Conservation (phyloP, 164 flowering plant genomes). For the Nelumbo lutea region DNA sequence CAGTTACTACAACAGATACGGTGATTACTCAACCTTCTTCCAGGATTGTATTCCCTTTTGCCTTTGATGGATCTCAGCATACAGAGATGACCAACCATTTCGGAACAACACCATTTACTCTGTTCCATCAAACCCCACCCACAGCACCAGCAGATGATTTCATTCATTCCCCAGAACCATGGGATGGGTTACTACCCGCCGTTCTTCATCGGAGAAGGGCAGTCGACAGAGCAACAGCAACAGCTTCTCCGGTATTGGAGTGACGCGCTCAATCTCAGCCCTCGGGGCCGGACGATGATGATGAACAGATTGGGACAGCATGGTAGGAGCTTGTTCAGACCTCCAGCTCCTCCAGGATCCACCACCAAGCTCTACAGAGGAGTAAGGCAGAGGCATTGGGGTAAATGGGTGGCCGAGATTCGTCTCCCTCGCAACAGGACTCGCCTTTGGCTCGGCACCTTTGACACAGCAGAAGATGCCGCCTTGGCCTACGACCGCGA, state of each 20-base stretch:
- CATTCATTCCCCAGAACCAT: slow-evolving; percentile 40
- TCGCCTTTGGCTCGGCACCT: slow-evolving; percentile 96
- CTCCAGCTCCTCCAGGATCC: slow-evolving; percentile 28
- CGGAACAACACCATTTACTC: slow-evolving; percentile 15
- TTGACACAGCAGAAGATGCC: slow-evolving; percentile 93
- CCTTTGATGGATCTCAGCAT: slow-evolving; percentile 41
- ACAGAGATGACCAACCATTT: slow-evolving; percentile 20
- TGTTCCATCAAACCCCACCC: slow-evolving; percentile 7
- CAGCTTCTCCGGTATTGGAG: slow-evolving; percentile 68
- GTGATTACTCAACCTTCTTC: slow-evolving; percentile 20
- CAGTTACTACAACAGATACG: too few species aligned
- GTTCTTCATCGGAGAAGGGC: slow-evolving; percentile 20
- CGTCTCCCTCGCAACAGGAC: slow-evolving; percentile 84
- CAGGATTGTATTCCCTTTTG: slow-evolving; percentile 51
- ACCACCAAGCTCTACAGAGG: slow-evolving; percentile 86
- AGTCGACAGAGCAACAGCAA: slow-evolving; percentile 40
- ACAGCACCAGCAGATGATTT: slow-evolving; percentile 64
- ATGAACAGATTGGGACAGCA: slow-evolving; percentile 50
- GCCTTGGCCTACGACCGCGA: slow-evolving; percentile 92
- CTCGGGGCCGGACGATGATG: slow-evolving; percentile 73
- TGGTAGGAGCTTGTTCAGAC: slow-evolving; percentile 31
- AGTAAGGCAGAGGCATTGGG: slow-evolving; percentile 96
- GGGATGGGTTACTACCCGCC: slow-evolving; percentile 19
- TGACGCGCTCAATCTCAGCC: slow-evolving; percentile 62
- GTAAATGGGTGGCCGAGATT: slow-evolving; percentile 98